Conservation (phyloP, 805 yeast species). For the Deakozyma indianensis region DNA sequence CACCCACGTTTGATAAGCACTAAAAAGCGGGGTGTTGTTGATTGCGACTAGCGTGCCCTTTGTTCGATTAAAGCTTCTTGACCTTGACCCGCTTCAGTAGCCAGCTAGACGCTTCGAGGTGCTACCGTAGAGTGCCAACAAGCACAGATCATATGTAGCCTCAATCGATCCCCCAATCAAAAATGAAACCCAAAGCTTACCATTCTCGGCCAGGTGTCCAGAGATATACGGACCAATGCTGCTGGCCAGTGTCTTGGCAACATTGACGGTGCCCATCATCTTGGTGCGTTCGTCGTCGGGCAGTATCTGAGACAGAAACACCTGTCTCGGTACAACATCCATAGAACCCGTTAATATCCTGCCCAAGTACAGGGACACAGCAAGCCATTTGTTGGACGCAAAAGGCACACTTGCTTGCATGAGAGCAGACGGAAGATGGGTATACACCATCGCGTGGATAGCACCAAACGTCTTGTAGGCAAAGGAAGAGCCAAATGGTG, state of each 20-base stretch:
- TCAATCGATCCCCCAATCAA: constrained; percentile 22
- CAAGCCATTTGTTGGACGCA: constrained; percentile 25
- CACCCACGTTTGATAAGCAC: no score
- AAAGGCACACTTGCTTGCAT: constrained; percentile 43
- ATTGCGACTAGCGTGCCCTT: no score
- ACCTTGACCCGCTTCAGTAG: no score
- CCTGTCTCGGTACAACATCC: constrained; percentile 89
- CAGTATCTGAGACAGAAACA: constrained; percentile 56
- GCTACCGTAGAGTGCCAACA: constrained; percentile 2
- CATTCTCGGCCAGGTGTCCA: constrained; percentile 48
- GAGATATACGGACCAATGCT: constrained; percentile 71
- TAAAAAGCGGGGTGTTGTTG: no score
- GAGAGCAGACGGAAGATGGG: constrained; percentile 67
- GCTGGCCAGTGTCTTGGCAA: constrained; percentile 74
- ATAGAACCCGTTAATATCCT: constrained; percentile 57
- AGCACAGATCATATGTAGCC: constrained; percentile 16
- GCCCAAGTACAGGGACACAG: constrained; percentile 36
- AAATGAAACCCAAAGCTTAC: constrained; percentile 18
- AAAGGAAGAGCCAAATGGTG: constrained; percentile 46
- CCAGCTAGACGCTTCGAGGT: neutral
- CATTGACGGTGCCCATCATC: constrained; percentile 75
- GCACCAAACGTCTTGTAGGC: constrained; percentile 63
- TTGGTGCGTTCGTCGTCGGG: constrained; percentile 49
- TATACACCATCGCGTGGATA: constrained; percentile 53
- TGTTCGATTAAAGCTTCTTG: no score